phyloP scores from a whole-genome alignment of 768 basidiomycete genomes.

The Russula griseocarnosa region DNA sequence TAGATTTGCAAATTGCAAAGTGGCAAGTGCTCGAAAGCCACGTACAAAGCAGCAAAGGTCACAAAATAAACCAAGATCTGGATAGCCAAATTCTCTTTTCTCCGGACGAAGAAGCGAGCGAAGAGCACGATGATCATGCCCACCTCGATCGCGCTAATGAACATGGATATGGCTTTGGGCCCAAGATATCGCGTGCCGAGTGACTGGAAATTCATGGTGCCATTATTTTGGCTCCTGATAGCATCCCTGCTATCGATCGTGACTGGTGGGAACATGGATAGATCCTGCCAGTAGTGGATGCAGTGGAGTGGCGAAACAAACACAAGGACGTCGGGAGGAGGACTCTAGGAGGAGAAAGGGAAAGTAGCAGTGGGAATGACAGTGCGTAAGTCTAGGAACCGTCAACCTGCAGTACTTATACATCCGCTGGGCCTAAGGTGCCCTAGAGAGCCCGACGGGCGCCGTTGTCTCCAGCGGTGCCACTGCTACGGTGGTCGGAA shows the following conservation, averaged over 20 bases:
- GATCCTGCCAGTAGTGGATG: not conserved
- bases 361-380: not conserved
- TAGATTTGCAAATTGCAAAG: too few species aligned
- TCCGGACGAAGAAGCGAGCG: constrained; percentile 30
- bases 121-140: constrained; percentile 31
- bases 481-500: too few species aligned
- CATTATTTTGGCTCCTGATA: too few species aligned
- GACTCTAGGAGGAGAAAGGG: too few species aligned
- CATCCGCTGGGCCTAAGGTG: not conserved
- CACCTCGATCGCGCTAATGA: constrained; percentile 30
- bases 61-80: constrained; percentile 30
- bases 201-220: not conserved
- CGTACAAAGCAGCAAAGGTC: constrained; percentile 31
- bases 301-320: not conserved
- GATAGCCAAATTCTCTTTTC: constrained; percentile 25
- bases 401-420: not conserved
- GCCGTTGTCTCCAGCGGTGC: not conserved
- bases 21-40: not conserved
- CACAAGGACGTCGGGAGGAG: too few species aligned
- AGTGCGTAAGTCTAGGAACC: not conserved
- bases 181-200: constrained; percentile 28
- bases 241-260: not conserved
- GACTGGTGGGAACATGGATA: not conserved
- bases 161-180: constrained; percentile 25
- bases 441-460: not conserved